Base-by-base conservation (phyloP, 2,329 filamentous ascomycete genomes). In the Aspergillus fischeri region DNA sequence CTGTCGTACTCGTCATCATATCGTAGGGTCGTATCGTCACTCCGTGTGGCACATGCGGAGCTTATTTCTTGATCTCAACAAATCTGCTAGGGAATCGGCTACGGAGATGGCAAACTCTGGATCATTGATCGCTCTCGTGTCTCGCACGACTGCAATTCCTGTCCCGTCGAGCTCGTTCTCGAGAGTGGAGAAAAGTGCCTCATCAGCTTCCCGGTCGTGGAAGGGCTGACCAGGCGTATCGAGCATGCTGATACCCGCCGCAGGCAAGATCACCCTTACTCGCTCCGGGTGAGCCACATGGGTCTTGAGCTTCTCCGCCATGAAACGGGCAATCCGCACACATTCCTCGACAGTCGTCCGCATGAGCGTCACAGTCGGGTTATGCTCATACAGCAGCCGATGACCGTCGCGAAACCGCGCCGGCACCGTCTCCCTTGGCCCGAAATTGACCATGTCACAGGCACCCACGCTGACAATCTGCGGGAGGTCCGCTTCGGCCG, bases 361-460 rank as follows among this genome's bases (percentile, higher is more conserved):
- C 79, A 90, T 84, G 32, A 91, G 65, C 0, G 87, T 90, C 0
- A 89, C 83, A 0, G 80, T 79, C 0, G 85, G 79, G 65, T 90
- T 90, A 66, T 90, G 87, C 65, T 84, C 81, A 62, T 83, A 80
- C n/a, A 89, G 69, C 21, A 76, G 76, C 35, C 65, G 51, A 11
- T 50, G 35, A 10, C 17, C 25, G 29, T 68, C 65, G 11, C 4
- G 11, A 61, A 83, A 87, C 51, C 76, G 75, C 53, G 81, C 77
- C 0, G 87, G 87, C 0, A 89, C 78, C 0, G 79, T 84, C 0
- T 70, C 67, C 44, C 64, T 73, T 0, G 84, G 79, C 0, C 86
- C 86, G 65, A 89, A 89, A 61, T 88, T 88, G 21, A 83, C 77
- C 80, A 85, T 86, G 63, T 87, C 85, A 32, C 78, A 75, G 0